Evolutionary conservation across 2,329 filamentous ascomycete genomes (phyloP), one percentile per base, ranked within the genome.

Genomic region (Trichoderma aggressivum): DNA sequence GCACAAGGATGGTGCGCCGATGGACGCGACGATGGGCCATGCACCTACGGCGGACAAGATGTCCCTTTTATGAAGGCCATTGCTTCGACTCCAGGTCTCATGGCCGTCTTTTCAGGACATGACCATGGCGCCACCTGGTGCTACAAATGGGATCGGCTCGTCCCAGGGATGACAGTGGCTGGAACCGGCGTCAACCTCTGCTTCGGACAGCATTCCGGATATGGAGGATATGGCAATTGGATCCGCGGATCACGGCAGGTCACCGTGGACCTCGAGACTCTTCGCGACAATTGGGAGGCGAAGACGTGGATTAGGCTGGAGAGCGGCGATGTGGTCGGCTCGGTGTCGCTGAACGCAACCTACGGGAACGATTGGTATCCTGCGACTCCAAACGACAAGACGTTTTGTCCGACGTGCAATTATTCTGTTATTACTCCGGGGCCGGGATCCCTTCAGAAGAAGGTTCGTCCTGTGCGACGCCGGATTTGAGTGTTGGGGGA

Each of bases 171-270:
- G 77, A 74, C 75, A 0, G 75, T 82, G 7, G 70, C 74, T 0
- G 86, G 84, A 0, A 84, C 83, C 70, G 84, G 84, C 2, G 75
- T 83, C n/a, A 81, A 84, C 59, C 74, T 87, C 11, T 87, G 85
- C 74, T 92, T 90, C 75, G 89, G 89, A 6, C 87, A 91, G 74
- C 90, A 91, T 74, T 86, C 88, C 0, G 91, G 91, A 0, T 92
- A 92, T 70, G 91, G 90, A 0, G 91, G 91, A 0, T 93, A 93
- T 74, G 89, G 90, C 0, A 82, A 83, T 59, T 91, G 87, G 87
- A 85, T 86, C 11, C 86, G 90, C 0, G 91, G 90, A 1, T 84
- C 85, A 5, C 82, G 89, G 1, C 86, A 90, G 74, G 80, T 91
- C 14, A 74, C 83, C 2, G 74, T 91, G 1, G 80, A 83, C 2